These are phyloP conservation scores for Pyrenochaeta sp. DNA, from an alignment of 2,329 filamentous ascomycete species.

Conservation along the genomic window DNA sequence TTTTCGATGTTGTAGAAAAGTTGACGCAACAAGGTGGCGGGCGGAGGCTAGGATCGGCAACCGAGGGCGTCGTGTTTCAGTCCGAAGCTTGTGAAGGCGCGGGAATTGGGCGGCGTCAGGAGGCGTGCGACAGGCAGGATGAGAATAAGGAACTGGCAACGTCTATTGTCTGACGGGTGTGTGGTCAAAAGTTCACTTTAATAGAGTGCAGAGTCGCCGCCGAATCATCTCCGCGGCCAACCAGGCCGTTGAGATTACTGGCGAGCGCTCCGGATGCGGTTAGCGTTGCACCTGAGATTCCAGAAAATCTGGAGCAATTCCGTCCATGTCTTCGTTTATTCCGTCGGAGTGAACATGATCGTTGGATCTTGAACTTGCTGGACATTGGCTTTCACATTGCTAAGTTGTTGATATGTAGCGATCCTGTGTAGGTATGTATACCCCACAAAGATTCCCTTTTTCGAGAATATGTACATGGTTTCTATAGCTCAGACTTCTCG, in stretches of 20 bases:
- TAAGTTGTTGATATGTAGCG: too few species aligned
- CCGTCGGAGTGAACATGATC: too few species aligned
- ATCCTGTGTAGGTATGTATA: too few species aligned
- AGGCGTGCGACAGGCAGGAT: not conserved
- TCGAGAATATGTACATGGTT: too few species aligned
- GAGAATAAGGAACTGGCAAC: not conserved
- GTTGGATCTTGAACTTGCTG: too few species aligned
- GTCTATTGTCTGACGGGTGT: not conserved
- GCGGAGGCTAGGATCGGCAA: constrained; percentile 10
- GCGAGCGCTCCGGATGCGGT: constrained; percentile 1
- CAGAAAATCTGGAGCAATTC: too few species aligned
- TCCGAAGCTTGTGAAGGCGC: not conserved
- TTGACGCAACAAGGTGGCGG: constrained; percentile 15
- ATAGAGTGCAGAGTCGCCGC: constrained; percentile 8
- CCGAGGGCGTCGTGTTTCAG: constrained; percentile 13
- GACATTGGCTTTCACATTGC: too few species aligned
- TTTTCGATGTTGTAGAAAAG: constrained; percentile 5
- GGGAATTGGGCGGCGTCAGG: not conserved
- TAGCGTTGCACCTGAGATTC: too few species aligned
- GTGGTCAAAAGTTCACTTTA: not conserved
- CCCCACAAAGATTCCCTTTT: too few species aligned
- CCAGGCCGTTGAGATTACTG: constrained; percentile 16
- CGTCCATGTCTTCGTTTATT: too few species aligned
- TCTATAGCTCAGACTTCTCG: too few species aligned
- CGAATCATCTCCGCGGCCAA: constrained; percentile 18